phyloP scores from a whole-genome alignment of 495 filamentous ascomycete species.

The Xylaria intraflava region DNA sequence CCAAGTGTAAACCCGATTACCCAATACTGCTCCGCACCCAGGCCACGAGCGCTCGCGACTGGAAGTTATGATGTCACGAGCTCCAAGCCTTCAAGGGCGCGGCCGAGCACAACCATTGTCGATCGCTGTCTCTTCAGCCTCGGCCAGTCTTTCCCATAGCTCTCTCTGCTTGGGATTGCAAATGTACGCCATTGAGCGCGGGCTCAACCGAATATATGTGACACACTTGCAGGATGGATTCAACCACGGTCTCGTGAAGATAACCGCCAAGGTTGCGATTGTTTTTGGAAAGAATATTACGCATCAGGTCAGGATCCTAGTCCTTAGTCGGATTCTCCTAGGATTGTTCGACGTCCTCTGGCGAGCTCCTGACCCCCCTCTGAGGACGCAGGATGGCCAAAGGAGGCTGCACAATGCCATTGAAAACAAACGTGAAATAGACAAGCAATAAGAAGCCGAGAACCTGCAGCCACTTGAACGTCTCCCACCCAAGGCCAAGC shows the following conservation, averaged over 20 bases:
- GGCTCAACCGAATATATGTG: neutral
- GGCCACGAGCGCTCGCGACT: neutral
- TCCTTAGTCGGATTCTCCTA: conserved; percentile 12
- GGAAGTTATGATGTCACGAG: neutral
- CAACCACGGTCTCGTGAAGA: neutral
- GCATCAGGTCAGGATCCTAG: neutral
- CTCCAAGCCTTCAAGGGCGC: neutral
- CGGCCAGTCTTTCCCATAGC: neutral
- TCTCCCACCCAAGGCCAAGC: conserved; percentile 89
- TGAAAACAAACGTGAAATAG: conserved; percentile 96
- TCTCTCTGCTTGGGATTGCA: too few species aligned
- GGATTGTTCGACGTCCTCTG: conserved; percentile 76
- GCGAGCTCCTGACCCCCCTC: conserved; percentile 63
- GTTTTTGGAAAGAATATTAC: too few species aligned
- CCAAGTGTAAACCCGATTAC: too few species aligned
- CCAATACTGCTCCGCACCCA: neutral
- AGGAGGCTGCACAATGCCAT: conserved; percentile 81
- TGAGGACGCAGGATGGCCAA: conserved; percentile 44
- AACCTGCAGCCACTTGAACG: conserved; percentile 97
- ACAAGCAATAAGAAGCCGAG: conserved; percentile 81
- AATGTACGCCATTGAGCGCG: too few species aligned
- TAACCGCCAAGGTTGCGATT: too few species aligned
- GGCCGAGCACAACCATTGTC: neutral
- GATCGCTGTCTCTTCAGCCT: neutral
- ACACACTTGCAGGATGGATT: neutral